A percentile compares a stretch with the other conserved stretches of the same genome.
Evolutionary conservation across 2,329 filamentous ascomycete species (phyloP).

Genomic region (Zymoseptoria passerinii): DNA sequence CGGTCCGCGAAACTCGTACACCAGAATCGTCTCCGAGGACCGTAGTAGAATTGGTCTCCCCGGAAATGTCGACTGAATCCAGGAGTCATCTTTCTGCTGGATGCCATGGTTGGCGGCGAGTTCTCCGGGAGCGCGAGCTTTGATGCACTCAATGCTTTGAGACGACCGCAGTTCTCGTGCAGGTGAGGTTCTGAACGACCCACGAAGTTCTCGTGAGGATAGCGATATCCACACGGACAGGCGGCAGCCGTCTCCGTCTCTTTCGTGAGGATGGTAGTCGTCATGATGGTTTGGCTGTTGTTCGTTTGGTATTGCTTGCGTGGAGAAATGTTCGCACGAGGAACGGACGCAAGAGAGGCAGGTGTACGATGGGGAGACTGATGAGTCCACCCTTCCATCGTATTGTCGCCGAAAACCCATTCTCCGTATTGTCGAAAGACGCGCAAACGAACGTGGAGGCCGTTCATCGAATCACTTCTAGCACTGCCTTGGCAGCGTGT

Average conservation of each 20-base stretch:
- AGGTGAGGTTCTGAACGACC: neutral
- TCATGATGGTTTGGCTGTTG: neutral
- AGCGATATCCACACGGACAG: neutral
- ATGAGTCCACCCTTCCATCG: neutral
- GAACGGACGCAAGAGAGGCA: neutral
- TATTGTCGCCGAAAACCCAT: neutral
- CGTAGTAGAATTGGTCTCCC: neutral
- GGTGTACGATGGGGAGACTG: neutral
- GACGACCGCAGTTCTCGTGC: neutral
- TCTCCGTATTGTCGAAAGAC: neutral
- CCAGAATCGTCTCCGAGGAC: neutral
- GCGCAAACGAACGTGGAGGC: neutral
- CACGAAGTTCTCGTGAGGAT: neutral
- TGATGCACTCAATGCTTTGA: neutral
- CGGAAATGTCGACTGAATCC: neutral
- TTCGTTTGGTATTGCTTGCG: neutral
- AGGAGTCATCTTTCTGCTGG: neutral
- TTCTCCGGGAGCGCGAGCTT: neutral
- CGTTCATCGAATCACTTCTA: neutral
- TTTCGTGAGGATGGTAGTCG: neutral
- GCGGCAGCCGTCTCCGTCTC: neutral
- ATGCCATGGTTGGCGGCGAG: neutral
- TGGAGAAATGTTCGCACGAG: neutral
- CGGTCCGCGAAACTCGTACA: neutral
- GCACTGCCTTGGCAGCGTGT: no score